A percentile compares a stretch with the other conserved stretches of the same genome.
phyloP scores from a whole-genome alignment of 257 asterid species.

The Leptodermis oblonga region DNA sequence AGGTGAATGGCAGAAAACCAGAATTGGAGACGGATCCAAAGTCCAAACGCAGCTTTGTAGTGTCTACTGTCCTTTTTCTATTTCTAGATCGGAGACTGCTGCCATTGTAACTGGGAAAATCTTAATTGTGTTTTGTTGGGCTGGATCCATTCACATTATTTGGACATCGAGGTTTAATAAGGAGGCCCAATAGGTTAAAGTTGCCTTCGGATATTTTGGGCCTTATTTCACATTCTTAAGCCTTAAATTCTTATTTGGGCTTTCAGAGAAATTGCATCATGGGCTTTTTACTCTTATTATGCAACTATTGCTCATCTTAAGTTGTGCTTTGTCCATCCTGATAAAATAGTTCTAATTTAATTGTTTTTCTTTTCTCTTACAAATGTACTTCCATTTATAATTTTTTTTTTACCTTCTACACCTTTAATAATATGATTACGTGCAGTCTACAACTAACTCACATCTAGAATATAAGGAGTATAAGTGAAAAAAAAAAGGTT shows the following conservation, averaged over 20 bases:
- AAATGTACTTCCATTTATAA: too few relatives aligned
- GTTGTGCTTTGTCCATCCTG: too few relatives aligned
- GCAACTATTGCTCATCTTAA: too few relatives aligned
- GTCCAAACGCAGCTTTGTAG: slow-evolving; percentile 1
- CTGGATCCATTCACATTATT: neutral
- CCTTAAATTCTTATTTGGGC: neutral
- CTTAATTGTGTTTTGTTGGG: neutral
- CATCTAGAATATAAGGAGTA: too few relatives aligned
- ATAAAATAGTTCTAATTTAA: too few relatives aligned
- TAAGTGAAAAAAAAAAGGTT: too few relatives aligned
- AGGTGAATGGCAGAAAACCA: neutral
- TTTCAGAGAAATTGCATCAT: neutral
- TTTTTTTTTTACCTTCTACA: too few relatives aligned
- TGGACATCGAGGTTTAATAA: too few relatives aligned
- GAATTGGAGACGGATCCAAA: neutral
- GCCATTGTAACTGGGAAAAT: neutral
- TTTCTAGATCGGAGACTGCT: slow-evolving; percentile 1
- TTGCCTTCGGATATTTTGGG: neutral
- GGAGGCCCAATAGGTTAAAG: neutral
- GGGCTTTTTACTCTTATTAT: too few relatives aligned
- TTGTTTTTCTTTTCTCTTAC: too few relatives aligned
- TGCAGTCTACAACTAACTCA: too few relatives aligned
- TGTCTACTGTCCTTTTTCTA: neutral
- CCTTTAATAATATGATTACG: too few relatives aligned
- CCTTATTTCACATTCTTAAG: neutral